Conservation (phyloP, 371 early-diverging fungal genomes). For the Syncephalastrum sp. region DNA sequence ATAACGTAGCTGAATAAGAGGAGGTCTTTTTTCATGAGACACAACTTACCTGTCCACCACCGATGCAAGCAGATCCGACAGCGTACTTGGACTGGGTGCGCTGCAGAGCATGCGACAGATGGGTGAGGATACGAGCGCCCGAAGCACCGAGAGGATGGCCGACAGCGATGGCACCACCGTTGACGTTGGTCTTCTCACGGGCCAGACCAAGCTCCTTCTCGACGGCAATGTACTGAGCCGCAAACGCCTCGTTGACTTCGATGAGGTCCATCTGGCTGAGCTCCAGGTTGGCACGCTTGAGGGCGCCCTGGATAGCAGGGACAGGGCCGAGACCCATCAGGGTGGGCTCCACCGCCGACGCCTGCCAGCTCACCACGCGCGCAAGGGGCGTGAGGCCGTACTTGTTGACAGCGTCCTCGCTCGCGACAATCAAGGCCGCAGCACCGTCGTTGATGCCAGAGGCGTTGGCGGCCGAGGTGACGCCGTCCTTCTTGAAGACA, state of each 20-base stretch:
- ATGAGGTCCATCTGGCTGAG: conserved; percentile 87
- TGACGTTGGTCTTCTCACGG: conserved; percentile 76
- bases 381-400: conserved; percentile 84
- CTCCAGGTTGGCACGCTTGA: conserved; percentile 77
- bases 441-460: conserved; percentile 98
- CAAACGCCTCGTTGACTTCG: conserved; percentile 99
- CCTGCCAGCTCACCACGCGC: conserved; percentile 84
- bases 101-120: conserved; percentile 83
- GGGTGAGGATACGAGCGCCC: conserved; percentile 93
- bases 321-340: conserved; percentile 96
- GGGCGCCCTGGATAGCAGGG: conserved; percentile 85
- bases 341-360: conserved; percentile 81
- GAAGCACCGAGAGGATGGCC: conserved; percentile 97
- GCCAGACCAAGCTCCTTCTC: conserved; percentile 86
- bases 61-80: conserved; percentile 91
- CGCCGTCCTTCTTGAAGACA: conserved; percentile 90
- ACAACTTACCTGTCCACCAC: conserved; percentile 81
- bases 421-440: conserved; percentile 86
- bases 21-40: neutral
- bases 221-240: conserved; percentile 90
- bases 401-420: conserved; percentile 82
- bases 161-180: conserved; percentile 96
- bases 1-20: neutral
- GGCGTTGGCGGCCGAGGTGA: conserved; percentile 94
- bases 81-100: conserved; percentile 82